Conservation (phyloP, 352 stramenopile genomes). For the Phytophthora citricola region DNA sequence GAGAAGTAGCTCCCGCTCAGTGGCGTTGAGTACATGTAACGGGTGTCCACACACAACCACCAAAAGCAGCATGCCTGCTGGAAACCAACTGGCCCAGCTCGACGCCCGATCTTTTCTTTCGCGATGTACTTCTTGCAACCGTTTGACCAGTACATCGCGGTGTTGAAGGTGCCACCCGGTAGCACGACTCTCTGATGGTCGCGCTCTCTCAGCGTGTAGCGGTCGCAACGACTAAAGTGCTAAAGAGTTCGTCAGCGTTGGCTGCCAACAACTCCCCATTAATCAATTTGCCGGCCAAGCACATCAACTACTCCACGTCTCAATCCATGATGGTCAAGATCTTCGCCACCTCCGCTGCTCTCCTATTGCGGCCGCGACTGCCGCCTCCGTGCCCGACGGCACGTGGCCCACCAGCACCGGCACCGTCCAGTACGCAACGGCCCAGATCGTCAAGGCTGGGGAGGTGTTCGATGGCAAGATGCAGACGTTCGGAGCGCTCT, state of each 20-base stretch:
- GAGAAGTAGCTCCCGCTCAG: not conserved
- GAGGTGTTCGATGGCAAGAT: conserved; percentile 34
- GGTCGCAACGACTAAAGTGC: not conserved
- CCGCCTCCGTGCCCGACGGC: conserved; percentile 20
- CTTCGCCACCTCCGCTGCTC: conserved; percentile 9
- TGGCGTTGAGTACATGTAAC: not conserved
- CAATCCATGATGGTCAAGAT: conserved; percentile 21
- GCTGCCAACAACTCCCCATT: not conserved
- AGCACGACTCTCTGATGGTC: not conserved
- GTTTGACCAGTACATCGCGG: too few relatives aligned
- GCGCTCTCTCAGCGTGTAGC: not conserved
- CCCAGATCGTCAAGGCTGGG: conserved; percentile 40
- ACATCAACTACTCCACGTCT: conserved; percentile 1
- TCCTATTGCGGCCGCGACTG: conserved; percentile 9
- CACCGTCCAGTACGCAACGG: conserved; percentile 16
- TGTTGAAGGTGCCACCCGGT: not conserved
- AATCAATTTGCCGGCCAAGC: not conserved
- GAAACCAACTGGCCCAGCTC: not conserved
- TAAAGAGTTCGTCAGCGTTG: not conserved
- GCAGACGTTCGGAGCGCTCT: conserved; percentile 62
- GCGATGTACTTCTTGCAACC: not conserved
- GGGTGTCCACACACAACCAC: not conserved
- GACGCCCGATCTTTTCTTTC: not conserved
- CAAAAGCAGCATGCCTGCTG: not conserved
- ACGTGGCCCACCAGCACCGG: conserved; percentile 22